Evolutionary conservation across 2,329 filamentous ascomycete genomes (phyloP).

Genomic region (Albophoma yamanashiensis): DNA sequence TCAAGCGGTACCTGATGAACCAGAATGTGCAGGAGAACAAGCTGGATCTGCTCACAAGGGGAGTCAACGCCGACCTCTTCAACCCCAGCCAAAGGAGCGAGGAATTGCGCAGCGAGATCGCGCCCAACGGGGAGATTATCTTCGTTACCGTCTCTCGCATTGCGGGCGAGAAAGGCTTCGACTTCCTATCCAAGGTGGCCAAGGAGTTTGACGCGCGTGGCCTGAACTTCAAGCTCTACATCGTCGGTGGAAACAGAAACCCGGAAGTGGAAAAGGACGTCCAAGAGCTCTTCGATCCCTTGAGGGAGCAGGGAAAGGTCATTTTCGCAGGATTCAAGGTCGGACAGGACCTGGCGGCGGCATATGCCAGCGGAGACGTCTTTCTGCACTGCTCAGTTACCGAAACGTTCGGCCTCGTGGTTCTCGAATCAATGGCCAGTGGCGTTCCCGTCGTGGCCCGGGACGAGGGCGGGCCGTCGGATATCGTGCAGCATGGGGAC

Average conservation of each 20-base stretch:
- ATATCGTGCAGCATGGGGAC: conserved; percentile 49
- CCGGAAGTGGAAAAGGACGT: conserved; percentile 50
- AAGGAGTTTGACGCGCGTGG: conserved; percentile 41
- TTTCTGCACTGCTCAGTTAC: conserved; percentile 63
- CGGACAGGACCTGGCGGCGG: conserved; percentile 49
- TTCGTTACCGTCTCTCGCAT: conserved; percentile 57
- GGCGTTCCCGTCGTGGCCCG: conserved; percentile 59
- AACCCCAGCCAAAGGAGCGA: conserved; percentile 41
- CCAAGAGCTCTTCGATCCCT: conserved; percentile 43
- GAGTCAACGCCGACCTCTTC: conserved; percentile 55
- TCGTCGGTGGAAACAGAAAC: conserved; percentile 60
- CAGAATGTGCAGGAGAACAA: conserved; percentile 45
- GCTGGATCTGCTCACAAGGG: conserved; percentile 50
- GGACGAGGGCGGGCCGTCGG: conserved; percentile 58
- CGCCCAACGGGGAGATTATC: conserved; percentile 52
- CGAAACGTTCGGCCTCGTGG: conserved; percentile 62
- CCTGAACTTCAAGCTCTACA: conserved; percentile 51
- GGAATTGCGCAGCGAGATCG: conserved; percentile 40
- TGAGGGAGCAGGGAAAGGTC: conserved; percentile 40
- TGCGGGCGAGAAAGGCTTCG: conserved; percentile 61
- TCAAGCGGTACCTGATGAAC: conserved; percentile 47
- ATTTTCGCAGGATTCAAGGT: conserved; percentile 57
- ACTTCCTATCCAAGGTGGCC: conserved; percentile 50
- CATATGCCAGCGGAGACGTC: conserved; percentile 58
- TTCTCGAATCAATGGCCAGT: conserved; percentile 61